Evolutionary conservation across 192 early-diverging fungal genomes (phyloP).

Genomic region (Chytriomyces sp.): DNA sequence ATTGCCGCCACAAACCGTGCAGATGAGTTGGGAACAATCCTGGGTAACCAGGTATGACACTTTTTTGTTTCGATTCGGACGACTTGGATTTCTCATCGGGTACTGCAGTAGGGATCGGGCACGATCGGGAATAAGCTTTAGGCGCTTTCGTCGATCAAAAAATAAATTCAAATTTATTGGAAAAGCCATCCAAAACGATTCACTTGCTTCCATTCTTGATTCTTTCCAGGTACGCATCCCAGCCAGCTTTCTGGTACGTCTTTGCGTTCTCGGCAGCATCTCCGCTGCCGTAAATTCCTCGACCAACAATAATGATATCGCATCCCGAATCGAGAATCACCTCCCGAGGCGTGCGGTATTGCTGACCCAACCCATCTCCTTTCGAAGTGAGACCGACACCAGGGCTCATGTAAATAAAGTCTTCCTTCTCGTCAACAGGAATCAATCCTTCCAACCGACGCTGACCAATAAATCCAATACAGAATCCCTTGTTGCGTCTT

Average conservation of each 20-base stretch:
- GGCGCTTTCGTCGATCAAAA: background rate
- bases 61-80: background rate
- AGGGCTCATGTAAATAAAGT: constrained; percentile 94
- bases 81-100: background rate
- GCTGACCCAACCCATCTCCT: constrained; percentile 91
- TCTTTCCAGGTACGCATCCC: constrained; percentile 86
- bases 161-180: too few species aligned
- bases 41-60: constrained; percentile 37
- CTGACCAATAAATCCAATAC: constrained; percentile 93
- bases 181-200: too few species aligned
- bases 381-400: constrained; percentile 86
- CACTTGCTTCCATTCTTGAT: constrained; percentile 28
- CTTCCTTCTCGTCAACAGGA: constrained; percentile 57
- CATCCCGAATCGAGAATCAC: constrained; percentile 84
- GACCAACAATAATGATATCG: constrained; percentile 98
- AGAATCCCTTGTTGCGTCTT: constrained; percentile 82
- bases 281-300: constrained; percentile 86
- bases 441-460: constrained; percentile 59
- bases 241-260: constrained; percentile 91
- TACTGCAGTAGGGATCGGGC: background rate
- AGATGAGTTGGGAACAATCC: constrained; percentile 68
- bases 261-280: constrained; percentile 74
- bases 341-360: constrained; percentile 89
- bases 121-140: background rate
- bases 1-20: constrained; percentile 71